These are phyloP conservation scores for Ceratocystis papillata DNA, from an alignment of 2,329 filamentous ascomycete species.

Conservation along the genomic window DNA sequence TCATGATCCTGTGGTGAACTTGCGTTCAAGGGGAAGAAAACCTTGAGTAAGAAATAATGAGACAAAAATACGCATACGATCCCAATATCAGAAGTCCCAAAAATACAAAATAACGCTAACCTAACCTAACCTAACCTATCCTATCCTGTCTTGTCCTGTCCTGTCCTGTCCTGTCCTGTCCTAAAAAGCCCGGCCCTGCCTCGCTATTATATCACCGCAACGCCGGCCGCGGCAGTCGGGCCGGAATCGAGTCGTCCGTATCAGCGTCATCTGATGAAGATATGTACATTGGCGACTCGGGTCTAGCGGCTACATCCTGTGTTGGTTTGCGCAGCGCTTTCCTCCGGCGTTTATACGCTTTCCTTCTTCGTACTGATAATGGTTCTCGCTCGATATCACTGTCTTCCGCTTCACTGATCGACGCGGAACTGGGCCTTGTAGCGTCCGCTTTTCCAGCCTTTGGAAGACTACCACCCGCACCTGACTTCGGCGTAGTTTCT, in stretches of 20 bases:
- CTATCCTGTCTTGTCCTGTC: too few species aligned
- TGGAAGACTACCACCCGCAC: too few species aligned
- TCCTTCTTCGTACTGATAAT: too few species aligned
- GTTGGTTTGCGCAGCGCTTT: too few species aligned
- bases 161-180: neutral
- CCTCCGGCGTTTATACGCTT: too few species aligned
- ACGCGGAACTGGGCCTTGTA: too few species aligned
- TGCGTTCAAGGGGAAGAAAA: neutral
- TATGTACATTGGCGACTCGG: constrained; percentile 19
- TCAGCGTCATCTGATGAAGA: constrained; percentile 27
- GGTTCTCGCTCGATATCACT: too few species aligned
- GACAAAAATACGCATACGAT: neutral
- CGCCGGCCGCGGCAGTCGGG: constrained; percentile 23
- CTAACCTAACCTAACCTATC: too few species aligned
- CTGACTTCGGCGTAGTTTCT: too few species aligned
- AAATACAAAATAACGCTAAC: neutral
- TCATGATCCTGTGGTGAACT: neutral
- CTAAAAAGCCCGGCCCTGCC: neutral
- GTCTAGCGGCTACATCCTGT: neutral
- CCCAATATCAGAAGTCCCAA: neutral
- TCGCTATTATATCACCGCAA: neutral
- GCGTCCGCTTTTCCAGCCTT: too few species aligned
- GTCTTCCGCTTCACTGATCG: too few species aligned
- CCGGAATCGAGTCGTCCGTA: constrained; percentile 28
- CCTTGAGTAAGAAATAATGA: too few species aligned